Percentiles rank a stretch among this genome's conserved stretches.
phyloP scores from a whole-genome alignment of 371 early-diverging fungal species.

The Mucor irregularis region DNA sequence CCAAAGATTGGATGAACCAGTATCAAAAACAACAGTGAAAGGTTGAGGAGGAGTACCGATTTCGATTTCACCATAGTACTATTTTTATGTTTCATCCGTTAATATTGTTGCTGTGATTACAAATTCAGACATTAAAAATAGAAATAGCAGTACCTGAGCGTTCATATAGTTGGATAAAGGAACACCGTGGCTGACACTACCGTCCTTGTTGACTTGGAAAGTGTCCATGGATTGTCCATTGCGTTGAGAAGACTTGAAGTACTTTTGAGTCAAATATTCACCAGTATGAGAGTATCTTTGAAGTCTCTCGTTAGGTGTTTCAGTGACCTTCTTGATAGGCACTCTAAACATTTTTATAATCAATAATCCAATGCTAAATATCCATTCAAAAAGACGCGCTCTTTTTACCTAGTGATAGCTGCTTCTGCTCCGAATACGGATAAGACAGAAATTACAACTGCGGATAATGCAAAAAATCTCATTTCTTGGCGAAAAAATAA shows the following conservation, averaged over 20 bases:
- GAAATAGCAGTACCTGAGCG: slow-evolving; percentile 82
- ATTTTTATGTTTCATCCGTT: too few species aligned
- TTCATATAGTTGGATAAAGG: slow-evolving; percentile 92
- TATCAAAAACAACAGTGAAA: slow-evolving; percentile 94
- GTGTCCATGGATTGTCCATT: slow-evolving; percentile 37
- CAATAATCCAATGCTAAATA: too few species aligned
- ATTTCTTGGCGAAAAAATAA: slow-evolving; percentile 15
- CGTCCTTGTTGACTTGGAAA: slow-evolving; percentile 50
- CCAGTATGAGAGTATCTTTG: slow-evolving; percentile 64
- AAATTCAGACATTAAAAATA: neutral
- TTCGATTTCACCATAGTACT: slow-evolving; percentile 86
- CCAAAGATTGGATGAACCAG: slow-evolving; percentile 93
- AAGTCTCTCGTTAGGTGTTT: slow-evolving; percentile 63
- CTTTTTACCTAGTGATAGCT: slow-evolving; percentile 33
- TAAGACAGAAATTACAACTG: slow-evolving; percentile 27
- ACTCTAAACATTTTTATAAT: slow-evolving; percentile 45
- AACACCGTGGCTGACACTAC: slow-evolving; percentile 67
- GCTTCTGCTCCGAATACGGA: slow-evolving; percentile 24
- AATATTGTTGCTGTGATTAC: neutral
- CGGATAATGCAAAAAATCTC: slow-evolving; percentile 36
- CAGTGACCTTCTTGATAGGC: slow-evolving; percentile 67
- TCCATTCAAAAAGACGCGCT: neutral
- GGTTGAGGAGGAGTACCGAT: slow-evolving; percentile 86
- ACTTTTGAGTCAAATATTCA: slow-evolving; percentile 71
- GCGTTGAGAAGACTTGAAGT: slow-evolving; percentile 56